Base-by-base conservation (phyloP, 2,329 filamentous ascomycete species). In the Rhinocladiella mackenziei region DNA sequence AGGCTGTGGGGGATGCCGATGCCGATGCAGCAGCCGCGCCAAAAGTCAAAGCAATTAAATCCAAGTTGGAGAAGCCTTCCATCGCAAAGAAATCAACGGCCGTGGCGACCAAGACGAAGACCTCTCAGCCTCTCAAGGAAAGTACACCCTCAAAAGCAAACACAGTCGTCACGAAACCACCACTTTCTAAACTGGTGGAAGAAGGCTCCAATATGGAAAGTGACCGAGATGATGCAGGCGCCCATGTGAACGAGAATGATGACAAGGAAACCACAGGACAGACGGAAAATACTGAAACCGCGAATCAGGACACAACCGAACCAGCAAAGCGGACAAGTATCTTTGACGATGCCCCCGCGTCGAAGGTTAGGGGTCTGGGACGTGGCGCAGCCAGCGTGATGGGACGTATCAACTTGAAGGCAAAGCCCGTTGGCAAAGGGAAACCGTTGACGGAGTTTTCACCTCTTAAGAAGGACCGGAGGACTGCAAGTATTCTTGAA, bases 381-480 rank as follows among this genome's bases (percentile, higher is more conserved):
- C 44, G 48, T 43, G 33, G 43, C n/a, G 45, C 49, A 17, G 39
- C 39, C 17, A 30, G 19, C n/a, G 50, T 38, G 14, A 33, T 64
- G 6, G 58, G 51, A 15, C 50, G 53, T 31, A 54, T 56, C 37
- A 58, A 42, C 36, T 40, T 58, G 13, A 50, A 50, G 39, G 50
- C 46, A 15, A 51, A 48, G 17, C 33, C 40, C 11, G 30, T 45
- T 4, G 42, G 37, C 11, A 57, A 53, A 46, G 41, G 38, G n/a
- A 57, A 54, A 36, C 34, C 50, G 0, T 77, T 83, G 51, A 70
- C 72, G 9, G 67, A 66, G 35, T 88, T 89, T 61, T 88, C 84
- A 13, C 84, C 84, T 5, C 65, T 89, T 47, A 89, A 89, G 67
- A 76, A 77, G 60, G 80, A 87, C 38, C 75, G 76, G 45, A 77